phyloP scores from a whole-genome alignment of 371 early-diverging fungal species.

The Circinella umbellata region DNA sequence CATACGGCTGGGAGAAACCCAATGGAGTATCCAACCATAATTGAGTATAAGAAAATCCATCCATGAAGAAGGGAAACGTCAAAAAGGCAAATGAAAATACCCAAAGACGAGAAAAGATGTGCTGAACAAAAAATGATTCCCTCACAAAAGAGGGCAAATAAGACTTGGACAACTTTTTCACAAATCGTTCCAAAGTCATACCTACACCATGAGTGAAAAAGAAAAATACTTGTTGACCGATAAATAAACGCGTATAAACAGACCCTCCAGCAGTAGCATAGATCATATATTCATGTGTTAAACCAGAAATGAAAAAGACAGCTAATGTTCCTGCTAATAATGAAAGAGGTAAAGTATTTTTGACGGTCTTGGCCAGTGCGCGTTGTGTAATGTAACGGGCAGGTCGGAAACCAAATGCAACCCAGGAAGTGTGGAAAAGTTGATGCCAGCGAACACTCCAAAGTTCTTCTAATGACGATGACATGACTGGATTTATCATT shows the following conservation, averaged over 20 bases:
- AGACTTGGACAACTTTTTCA: neutral
- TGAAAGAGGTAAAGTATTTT: constrained; percentile 23
- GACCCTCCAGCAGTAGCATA: constrained; percentile 36
- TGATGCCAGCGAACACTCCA: constrained; percentile 53
- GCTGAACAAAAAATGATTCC: constrained; percentile 14
- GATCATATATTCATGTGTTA: constrained; percentile 37
- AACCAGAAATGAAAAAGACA: constrained; percentile 36
- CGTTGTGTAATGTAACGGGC: constrained; percentile 32
- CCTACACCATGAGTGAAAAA: constrained; percentile 36
- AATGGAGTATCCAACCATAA: constrained; percentile 22
- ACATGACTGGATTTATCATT: constrained; percentile 37
- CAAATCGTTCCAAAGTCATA: constrained; percentile 20
- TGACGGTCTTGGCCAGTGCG: constrained; percentile 28
- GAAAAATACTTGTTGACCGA: constrained; percentile 37
- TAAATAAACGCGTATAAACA: constrained; percentile 23
- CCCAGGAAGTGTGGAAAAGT: constrained; percentile 42
- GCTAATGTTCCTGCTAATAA: constrained; percentile 17
- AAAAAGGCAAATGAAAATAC: constrained; percentile 24
- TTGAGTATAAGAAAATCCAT: constrained; percentile 36
- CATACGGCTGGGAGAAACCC: constrained; percentile 5
- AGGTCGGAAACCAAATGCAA: constrained; percentile 46
- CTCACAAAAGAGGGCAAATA: constrained; percentile 11
- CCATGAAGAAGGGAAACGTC: constrained; percentile 33
- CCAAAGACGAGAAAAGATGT: constrained; percentile 22
- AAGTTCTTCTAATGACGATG: constrained; percentile 34